Conservation (phyloP, 371 early-diverging fungal genomes). For the Rhizopus microsporus region DNA sequence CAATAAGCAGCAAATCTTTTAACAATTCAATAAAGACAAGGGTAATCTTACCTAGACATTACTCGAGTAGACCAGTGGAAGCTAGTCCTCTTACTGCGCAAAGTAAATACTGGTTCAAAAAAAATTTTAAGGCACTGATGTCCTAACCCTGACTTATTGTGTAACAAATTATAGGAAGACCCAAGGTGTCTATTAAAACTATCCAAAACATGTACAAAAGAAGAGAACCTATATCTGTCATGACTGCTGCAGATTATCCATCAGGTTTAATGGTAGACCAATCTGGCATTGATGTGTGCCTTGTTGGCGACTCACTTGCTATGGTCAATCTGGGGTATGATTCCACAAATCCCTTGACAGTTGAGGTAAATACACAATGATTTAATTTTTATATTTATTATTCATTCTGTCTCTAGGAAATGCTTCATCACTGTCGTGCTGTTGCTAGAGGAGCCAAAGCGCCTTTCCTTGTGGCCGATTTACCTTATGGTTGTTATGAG, state of each 20-base stretch:
- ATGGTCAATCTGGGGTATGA: slow-evolving; percentile 94
- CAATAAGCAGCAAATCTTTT: neutral
- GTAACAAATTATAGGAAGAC: slow-evolving; percentile 41
- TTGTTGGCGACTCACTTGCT: slow-evolving; percentile 95
- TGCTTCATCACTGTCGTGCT: slow-evolving; percentile 94
- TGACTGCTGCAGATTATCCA: slow-evolving; percentile 92
- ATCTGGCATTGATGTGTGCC: slow-evolving; percentile 80
- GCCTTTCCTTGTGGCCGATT: slow-evolving; percentile 83
- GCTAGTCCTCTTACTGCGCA: slow-evolving; percentile 9
- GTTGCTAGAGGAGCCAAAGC: slow-evolving; percentile 79
- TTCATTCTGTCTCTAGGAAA: slow-evolving; percentile 60
- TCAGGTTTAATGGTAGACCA: slow-evolving; percentile 82
- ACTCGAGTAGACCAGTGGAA: slow-evolving; percentile 30
- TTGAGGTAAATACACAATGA: slow-evolving; percentile 60
- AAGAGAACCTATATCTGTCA: slow-evolving; percentile 76
- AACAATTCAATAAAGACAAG: neutral
- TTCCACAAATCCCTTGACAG: slow-evolving; percentile 82
- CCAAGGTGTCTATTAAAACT: slow-evolving; percentile 85
- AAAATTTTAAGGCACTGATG: slow-evolving; percentile 3
- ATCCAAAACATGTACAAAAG: slow-evolving; percentile 72
- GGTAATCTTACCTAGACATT: slow-evolving; percentile 1
- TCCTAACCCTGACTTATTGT: neutral
- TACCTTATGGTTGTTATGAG: slow-evolving; percentile 95
- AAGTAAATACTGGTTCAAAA: slow-evolving; percentile 12
- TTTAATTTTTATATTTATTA: slow-evolving; percentile 1